phyloP scores from a whole-genome alignment of 2,329 filamentous ascomycete genomes.

The Aspergillus neotritici region DNA sequence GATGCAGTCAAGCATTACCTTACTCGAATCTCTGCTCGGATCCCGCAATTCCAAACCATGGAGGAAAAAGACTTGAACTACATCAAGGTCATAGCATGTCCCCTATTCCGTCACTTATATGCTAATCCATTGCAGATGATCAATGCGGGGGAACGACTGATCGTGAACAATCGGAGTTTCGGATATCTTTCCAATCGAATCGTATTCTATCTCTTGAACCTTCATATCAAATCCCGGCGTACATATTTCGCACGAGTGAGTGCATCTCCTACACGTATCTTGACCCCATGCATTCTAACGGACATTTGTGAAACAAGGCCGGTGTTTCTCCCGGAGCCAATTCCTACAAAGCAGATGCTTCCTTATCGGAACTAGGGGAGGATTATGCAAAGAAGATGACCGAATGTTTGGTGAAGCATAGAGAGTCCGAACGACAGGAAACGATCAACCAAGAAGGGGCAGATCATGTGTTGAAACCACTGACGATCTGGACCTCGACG shows the following conservation, averaged over 20 bases:
- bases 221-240: slow-evolving; percentile 91
- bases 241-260: slow-evolving; percentile 80
- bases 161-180: slow-evolving; percentile 96
- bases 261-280: slow-evolving; percentile 1
- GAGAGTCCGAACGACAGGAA: slow-evolving; percentile 70
- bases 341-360: slow-evolving; percentile 85
- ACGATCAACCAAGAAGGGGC: slow-evolving; percentile 63
- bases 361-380: slow-evolving; percentile 71
- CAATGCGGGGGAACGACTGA: slow-evolving; percentile 86
- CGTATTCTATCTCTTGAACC: slow-evolving; percentile 94
- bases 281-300: neutral
- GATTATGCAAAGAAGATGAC: slow-evolving; percentile 83
- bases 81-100: slow-evolving; percentile 58
- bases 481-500: slow-evolving; percentile 94
- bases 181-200: slow-evolving; percentile 95
- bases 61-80: slow-evolving; percentile 89
- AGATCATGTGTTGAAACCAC: slow-evolving; percentile 65
- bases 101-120: neutral
- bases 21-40: slow-evolving; percentile 80
- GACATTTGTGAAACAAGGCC: slow-evolving; percentile 40
- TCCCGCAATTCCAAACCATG: slow-evolving; percentile 96
- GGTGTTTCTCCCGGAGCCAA: slow-evolving; percentile 84
- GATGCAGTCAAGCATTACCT: slow-evolving; percentile 92
- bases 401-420: slow-evolving; percentile 73
- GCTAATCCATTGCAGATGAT: slow-evolving; percentile 61